phyloP scores from a whole-genome alignment of 257 asterid genomes.

The Ajuga chamaepitys region DNA sequence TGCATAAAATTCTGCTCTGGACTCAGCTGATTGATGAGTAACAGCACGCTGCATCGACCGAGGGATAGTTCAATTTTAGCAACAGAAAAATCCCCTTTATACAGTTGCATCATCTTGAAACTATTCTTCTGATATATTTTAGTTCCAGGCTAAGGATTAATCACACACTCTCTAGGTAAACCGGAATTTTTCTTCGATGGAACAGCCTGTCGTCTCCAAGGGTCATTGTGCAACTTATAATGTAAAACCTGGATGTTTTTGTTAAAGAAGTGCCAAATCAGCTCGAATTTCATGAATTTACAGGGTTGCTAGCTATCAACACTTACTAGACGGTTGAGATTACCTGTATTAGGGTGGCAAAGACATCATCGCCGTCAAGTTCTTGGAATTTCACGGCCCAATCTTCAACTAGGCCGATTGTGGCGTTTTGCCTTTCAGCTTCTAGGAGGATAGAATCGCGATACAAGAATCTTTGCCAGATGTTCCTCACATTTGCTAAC shows the following conservation, averaged over 20 bases:
- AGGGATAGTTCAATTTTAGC: neutral
- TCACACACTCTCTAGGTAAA: conserved; percentile 62
- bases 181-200: conserved; percentile 45
- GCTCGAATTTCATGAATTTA: neutral
- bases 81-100: neutral
- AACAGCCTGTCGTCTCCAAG: conserved; percentile 55
- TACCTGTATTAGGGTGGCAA: conserved; percentile 85
- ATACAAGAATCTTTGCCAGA: conserved; percentile 92
- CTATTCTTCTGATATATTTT: conserved; percentile 2
- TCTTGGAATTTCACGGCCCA: conserved; percentile 66
- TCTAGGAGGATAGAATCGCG: conserved; percentile 79
- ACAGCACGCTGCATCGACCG: neutral
- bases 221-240: conserved; percentile 82
- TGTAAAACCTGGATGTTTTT: conserved; percentile 81
- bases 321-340: neutral
- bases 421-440: conserved; percentile 75
- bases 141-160: conserved; percentile 18
- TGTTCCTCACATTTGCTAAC: conserved; percentile 64
- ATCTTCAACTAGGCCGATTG: conserved; percentile 41
- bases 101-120: neutral
- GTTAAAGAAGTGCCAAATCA: neutral
- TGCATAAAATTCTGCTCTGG: neutral
- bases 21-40: neutral
- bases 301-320: neutral
- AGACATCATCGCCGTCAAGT: conserved; percentile 63